Conservation (phyloP, 2,329 filamentous ascomycete genomes). For the Xylariaceae sp. region DNA sequence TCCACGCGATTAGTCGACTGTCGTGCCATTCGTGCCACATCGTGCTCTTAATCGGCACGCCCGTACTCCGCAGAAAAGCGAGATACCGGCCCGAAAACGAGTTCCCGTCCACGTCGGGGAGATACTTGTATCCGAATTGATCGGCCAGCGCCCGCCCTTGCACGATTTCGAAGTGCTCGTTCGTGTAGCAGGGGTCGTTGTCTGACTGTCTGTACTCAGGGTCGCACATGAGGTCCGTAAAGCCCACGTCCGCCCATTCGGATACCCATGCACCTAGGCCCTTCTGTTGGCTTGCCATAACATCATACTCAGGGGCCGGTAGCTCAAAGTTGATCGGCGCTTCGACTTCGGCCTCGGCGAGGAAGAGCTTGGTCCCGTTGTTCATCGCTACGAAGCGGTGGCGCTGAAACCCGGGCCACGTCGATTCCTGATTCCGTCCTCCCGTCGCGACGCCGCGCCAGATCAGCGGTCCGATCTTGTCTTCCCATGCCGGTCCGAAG, state of each 20-base stretch:
- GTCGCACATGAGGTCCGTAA: slow-evolving; percentile 51
- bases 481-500: slow-evolving; percentile 50
- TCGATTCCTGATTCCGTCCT: slow-evolving; percentile 52
- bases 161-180: slow-evolving; percentile 39
- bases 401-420: slow-evolving; percentile 68
- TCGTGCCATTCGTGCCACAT: slow-evolving; percentile 81
- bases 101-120: slow-evolving; percentile 74
- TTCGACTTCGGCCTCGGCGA: slow-evolving; percentile 42
- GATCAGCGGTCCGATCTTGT: slow-evolving; percentile 50
- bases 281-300: slow-evolving; percentile 42
- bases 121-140: slow-evolving; percentile 60
- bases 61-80: slow-evolving; percentile 63
- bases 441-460: slow-evolving; percentile 67
- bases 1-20: slow-evolving; percentile 66
- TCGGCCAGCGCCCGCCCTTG: slow-evolving; percentile 41
- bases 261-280: slow-evolving; percentile 47
- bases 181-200: slow-evolving; percentile 44
- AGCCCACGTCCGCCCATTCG: slow-evolving; percentile 46
- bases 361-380: slow-evolving; percentile 55
- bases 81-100: slow-evolving; percentile 64
- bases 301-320: slow-evolving; percentile 42
- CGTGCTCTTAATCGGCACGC: slow-evolving; percentile 70
- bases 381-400: slow-evolving; percentile 71
- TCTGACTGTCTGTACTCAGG: slow-evolving; percentile 30
- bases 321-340: slow-evolving; percentile 50